Percentiles rank a stretch among this genome's conserved stretches.
Conservation (phyloP, 805 yeast genomes). For the Helenozyma baotianmanensis region DNA sequence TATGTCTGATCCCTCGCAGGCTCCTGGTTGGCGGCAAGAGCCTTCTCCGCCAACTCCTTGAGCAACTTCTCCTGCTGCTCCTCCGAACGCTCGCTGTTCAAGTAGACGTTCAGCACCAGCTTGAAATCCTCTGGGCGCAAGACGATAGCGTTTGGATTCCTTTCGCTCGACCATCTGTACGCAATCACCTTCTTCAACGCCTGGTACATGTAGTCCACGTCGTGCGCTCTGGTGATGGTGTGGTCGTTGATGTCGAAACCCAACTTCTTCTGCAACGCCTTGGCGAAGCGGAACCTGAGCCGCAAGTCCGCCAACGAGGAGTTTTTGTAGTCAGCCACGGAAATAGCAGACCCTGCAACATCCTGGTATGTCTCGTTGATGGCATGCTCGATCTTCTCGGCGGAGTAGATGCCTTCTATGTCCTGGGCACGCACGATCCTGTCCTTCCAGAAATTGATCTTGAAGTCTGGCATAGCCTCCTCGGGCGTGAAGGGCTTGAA, state of each 20-base stretch:
- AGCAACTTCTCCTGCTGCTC: slow-evolving; percentile 42
- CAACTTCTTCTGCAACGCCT: slow-evolving; percentile 43
- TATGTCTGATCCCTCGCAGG: background rate
- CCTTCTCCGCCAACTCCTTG: slow-evolving; percentile 44
- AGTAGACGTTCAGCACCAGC: slow-evolving; percentile 49
- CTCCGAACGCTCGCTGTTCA: slow-evolving; percentile 48
- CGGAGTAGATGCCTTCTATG: slow-evolving; percentile 24
- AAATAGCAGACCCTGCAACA: slow-evolving; percentile 14
- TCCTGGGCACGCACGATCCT: slow-evolving; percentile 19
- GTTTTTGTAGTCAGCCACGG: slow-evolving; percentile 2
- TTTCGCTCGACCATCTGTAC: slow-evolving; percentile 48
- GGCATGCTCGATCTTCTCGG: slow-evolving; percentile 20
- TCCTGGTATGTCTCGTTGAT: slow-evolving; percentile 23
- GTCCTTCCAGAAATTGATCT: slow-evolving; percentile 34
- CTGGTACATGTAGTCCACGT: slow-evolving; percentile 32
- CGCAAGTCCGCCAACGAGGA: slow-evolving; percentile 30
- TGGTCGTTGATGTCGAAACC: slow-evolving; percentile 54
- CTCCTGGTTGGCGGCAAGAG: no score
- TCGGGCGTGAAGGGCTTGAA: slow-evolving; percentile 21
- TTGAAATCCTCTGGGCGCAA: slow-evolving; percentile 51
- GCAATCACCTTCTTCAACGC: slow-evolving; percentile 39
- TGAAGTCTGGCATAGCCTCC: slow-evolving; percentile 32
- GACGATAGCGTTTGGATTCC: slow-evolving; percentile 72
- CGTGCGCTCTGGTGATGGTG: slow-evolving; percentile 38
- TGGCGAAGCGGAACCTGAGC: slow-evolving; percentile 47